Conservation (phyloP, 2,329 filamentous ascomycete species). For the Pseudopyricularia cyperi region DNA sequence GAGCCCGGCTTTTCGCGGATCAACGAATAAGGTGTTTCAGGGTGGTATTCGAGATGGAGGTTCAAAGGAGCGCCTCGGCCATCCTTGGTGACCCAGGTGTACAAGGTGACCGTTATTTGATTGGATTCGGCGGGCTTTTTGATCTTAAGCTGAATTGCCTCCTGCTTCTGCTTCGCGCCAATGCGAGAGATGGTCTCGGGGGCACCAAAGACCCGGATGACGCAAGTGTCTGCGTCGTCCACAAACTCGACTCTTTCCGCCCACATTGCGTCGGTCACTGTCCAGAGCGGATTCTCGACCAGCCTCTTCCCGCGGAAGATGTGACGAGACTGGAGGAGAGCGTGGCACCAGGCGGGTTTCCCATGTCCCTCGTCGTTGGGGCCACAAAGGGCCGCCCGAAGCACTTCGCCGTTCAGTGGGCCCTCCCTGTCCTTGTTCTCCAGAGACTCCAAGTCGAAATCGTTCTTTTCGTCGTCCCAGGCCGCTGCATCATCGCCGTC, state of each 20-base stretch:
- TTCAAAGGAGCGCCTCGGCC: slow-evolving; percentile 68
- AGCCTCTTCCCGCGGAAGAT: background rate
- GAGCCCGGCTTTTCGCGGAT: slow-evolving; percentile 93
- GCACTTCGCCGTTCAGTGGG: background rate
- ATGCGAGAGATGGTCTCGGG: background rate
- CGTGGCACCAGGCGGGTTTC: background rate
- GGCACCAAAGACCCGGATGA: background rate
- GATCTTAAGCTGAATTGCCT: background rate
- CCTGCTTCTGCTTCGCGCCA: background rate
- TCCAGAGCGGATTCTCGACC: background rate
- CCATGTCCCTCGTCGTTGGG: no score
- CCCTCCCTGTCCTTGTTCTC: background rate
- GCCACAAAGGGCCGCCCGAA: background rate
- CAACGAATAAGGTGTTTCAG: slow-evolving; percentile 88
- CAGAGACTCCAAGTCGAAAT: background rate
- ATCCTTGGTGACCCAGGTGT: slow-evolving; percentile 82
- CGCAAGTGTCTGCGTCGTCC: background rate
- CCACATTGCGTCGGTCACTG: background rate
- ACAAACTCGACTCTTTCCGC: background rate
- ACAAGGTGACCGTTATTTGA: slow-evolving; percentile 77
- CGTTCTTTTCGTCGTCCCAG: background rate
- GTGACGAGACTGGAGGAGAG: background rate
- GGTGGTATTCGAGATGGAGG: slow-evolving; percentile 84
- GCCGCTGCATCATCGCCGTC: background rate
- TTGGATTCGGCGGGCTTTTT: slow-evolving; percentile 22